Base-by-base conservation (phyloP, 208 protist genomes). In the Trypanosoma theileri region DNA sequence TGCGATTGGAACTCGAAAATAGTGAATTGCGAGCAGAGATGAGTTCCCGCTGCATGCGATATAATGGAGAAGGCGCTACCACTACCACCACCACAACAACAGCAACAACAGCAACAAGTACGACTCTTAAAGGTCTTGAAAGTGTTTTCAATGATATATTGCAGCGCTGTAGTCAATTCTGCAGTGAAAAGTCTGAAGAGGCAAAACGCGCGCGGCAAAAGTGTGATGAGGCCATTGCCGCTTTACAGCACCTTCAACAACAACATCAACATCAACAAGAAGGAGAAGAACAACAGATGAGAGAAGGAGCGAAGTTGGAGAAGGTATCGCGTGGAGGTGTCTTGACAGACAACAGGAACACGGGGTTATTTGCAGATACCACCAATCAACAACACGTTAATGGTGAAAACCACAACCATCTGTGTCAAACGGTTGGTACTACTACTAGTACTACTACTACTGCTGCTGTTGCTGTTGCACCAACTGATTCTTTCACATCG, bases 1-100 rank as follows among this genome's bases (percentile, higher is more conserved):
- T 57, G 54, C 41, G 46, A 3, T 21, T 68, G 21, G 62, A 75
- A 56, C 19, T 8, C 40, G 62, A 68, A 41, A 69, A 75, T 40
- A 52, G 22, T 26, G 41, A 58, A 56, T 56, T 74, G 9, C 59
- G 54, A 35, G 26, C 22, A 10, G 31, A 62, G 45, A 19, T 61
- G 4, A 58, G 31, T 6, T 52, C 42, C 4, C 44, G 24, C 41
- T 22, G 24, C 11, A n/a, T 54, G 31, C 16, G 17, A 41, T 48
- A 48, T n/a, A 48, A 48, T 48, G 6, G 41, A 45, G 12, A 45
- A 45, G 41, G 12, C 12, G 12, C n/a, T n/a, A n/a, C n/a, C n/a
- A n/a, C n/a, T n/a, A n/a, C n/a, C n/a, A n/a, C n/a, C n/a, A n/a
- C n/a, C n/a, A n/a, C n/a, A 35, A 35, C 6, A 35, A 35, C 6